Base-by-base conservation (phyloP, 768 basidiomycete genomes). In the Pleurotus djamor region DNA sequence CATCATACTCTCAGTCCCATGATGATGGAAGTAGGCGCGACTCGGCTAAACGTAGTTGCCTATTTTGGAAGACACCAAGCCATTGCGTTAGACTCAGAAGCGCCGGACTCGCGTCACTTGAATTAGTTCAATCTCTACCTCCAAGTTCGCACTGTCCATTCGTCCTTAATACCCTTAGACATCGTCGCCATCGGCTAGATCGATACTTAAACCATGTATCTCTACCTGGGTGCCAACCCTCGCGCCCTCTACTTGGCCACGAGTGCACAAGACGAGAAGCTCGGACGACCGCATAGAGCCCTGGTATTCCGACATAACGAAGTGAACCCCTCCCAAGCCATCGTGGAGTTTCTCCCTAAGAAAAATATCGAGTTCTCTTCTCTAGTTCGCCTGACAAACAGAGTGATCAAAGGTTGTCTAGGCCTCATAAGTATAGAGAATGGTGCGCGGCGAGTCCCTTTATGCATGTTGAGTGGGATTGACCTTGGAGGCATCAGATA, bases 321-420 rank as follows among this genome's bases (percentile, higher is more conserved):
- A 59, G 66, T 71, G 13, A 69, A 71, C 57, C 71, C 83, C 7
- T 71, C 70, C 28, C 90, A 92, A 68, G 90, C 91, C 48, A 83
- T 96, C 45, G 93, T 96, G 21, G 94, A 96, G 72, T 94, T 96
- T 66, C 72, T 96, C 9, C 85, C 82, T 0, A 86, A 86, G 62
- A 78, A 84, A 54, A 82, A 92, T 65, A 81, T 96, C 41, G 86
- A 94, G 67, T 77, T 92, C 44, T 67, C 76, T 28, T 83, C 79
- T 60, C 76, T 88, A 35, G 77, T 91, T 55, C 82, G 82, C 63
- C 68, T 94, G 57, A 89, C 89, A n/a, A 87, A 75, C 59, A 83
- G 89, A 56, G 73, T 84, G 28, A 85, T 90, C 5, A 89, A 92
- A 67, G 93, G 93, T 21, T 96, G 94, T 64, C 74, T 96, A 52